Evolutionary conservation across 2,329 filamentous ascomycete species (phyloP).

Genomic region (Emmonsiellopsis sp.): DNA sequence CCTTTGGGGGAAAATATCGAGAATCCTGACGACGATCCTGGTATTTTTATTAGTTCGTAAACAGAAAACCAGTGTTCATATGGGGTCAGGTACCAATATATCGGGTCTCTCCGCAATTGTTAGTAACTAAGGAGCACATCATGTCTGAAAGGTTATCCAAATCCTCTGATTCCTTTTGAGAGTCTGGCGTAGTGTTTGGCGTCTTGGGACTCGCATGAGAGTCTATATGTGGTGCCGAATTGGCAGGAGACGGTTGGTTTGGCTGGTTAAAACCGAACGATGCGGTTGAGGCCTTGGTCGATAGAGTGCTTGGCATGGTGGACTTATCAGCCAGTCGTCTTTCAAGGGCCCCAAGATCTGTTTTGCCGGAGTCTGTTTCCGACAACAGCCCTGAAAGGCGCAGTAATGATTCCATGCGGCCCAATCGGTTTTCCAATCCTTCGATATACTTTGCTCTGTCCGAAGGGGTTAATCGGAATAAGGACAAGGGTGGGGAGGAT

Average conservation of each 20-base stretch:
- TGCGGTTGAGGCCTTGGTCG: conserved; percentile 8
- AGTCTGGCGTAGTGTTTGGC: conserved; percentile 44
- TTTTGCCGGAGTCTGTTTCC: conserved; percentile 76
- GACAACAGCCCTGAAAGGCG: conserved; percentile 76
- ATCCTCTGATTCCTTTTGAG: conserved; percentile 51
- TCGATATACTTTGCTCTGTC: conserved; percentile 92
- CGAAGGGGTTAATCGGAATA: not conserved
- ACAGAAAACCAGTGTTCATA: not conserved
- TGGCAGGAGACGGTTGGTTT: conserved; percentile 23
- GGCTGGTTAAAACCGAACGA: not conserved
- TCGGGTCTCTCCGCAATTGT: conserved; percentile 85
- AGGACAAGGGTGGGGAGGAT: not conserved
- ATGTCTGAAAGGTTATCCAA: conserved; percentile 88
- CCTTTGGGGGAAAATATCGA: conserved; percentile 98
- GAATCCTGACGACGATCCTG: conserved; percentile 92
- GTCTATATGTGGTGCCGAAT: conserved; percentile 39
- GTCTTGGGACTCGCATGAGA: conserved; percentile 43
- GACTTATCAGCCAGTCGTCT: conserved; percentile 55
- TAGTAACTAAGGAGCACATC: conserved; percentile 98
- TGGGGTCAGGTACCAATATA: conserved; percentile 66
- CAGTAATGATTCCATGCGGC: conserved; percentile 90
- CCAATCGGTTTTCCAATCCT: conserved; percentile 84
- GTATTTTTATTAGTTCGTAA: conserved; percentile 14
- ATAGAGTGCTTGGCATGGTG: conserved; percentile 12
- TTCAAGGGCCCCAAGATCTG: conserved; percentile 80